Conservation (phyloP, 225 moss, liverwort and hornwort genomes). For the Lunularia cruciata region DNA sequence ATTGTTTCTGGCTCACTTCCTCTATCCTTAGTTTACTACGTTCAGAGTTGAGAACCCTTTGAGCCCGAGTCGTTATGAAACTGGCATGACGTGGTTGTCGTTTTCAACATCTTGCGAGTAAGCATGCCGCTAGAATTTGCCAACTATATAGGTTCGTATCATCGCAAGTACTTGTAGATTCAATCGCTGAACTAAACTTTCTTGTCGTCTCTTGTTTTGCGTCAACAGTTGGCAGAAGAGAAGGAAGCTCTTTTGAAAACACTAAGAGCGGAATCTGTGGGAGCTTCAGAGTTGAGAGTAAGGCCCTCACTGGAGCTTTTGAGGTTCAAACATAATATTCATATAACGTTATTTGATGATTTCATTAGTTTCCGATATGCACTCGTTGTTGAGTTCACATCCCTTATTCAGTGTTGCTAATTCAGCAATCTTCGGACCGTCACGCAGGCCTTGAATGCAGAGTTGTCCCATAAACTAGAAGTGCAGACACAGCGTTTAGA, state of each 20-base stretch:
- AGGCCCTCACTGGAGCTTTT: conserved; percentile 9
- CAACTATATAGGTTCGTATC: no score
- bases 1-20: not conserved
- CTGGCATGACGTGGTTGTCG: no score
- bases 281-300: conserved; percentile 75
- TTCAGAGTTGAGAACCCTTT: not conserved
- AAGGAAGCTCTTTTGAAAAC: conserved; percentile 82
- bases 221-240: conserved; percentile 61
- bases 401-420: not conserved
- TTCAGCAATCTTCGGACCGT: not conserved
- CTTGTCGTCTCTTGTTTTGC: not conserved
- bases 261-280: conserved; percentile 82
- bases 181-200: no score
- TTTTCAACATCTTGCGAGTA: no score
- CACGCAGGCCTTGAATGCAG: conserved; percentile 59
- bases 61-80: no score
- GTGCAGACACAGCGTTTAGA: conserved; percentile 92
- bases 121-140: no score
- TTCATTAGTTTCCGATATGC: no score
- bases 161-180: no score
- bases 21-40: not conserved
- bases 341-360: no score
- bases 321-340: no score
- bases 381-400: no score
- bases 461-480: conserved; percentile 88